Evolutionary conservation across 768 basidiomycete species (phyloP).

Genomic region (Agrocybe pediades): DNA sequence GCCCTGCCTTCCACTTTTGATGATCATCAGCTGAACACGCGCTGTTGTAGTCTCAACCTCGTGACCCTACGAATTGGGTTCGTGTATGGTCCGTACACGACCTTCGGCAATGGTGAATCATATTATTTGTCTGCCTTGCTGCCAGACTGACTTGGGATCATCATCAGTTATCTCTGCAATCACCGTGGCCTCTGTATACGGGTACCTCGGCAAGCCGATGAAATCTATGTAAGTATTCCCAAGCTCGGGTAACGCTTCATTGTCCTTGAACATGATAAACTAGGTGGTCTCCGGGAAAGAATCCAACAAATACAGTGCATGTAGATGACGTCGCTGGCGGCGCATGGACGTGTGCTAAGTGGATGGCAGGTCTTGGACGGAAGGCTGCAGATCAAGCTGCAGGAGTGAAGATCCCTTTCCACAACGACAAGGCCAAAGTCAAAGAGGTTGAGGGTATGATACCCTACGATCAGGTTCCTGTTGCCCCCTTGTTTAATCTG

Average conservation of each 20-base stretch:
- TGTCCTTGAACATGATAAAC: slow-evolving; percentile 14
- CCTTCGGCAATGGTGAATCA: slow-evolving; percentile 64
- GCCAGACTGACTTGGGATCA: slow-evolving; percentile 4
- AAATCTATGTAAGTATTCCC: slow-evolving; percentile 66
- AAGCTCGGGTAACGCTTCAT: slow-evolving; percentile 2
- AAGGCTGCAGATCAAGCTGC: slow-evolving; percentile 63
- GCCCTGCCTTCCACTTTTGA: slow-evolving; percentile 20
- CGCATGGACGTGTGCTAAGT: slow-evolving; percentile 73
- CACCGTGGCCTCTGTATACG: slow-evolving; percentile 79
- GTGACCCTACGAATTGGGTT: slow-evolving; percentile 77
- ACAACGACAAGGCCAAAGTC: slow-evolving; percentile 71
- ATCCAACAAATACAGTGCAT: slow-evolving; percentile 76
- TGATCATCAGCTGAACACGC: slow-evolving; percentile 14
- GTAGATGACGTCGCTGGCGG: slow-evolving; percentile 79
- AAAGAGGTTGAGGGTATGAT: slow-evolving; percentile 65
- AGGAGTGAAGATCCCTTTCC: slow-evolving; percentile 66
- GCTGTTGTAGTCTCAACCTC: slow-evolving; percentile 63
- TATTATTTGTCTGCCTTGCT: background rate
- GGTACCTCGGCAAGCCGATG: slow-evolving; percentile 82
- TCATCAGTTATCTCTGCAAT: slow-evolving; percentile 65
- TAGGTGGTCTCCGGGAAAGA: slow-evolving; percentile 82
- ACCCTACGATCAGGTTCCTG: slow-evolving; percentile 53
- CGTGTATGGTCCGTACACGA: slow-evolving; percentile 80
- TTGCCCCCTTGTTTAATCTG: slow-evolving; percentile 83
- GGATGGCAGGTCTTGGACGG: slow-evolving; percentile 70